A percentile compares a stretch with the other conserved stretches of the same genome.
Evolutionary conservation across 2,329 filamentous ascomycete genomes (phyloP).

Genomic region (Huntiella abstrusa): DNA sequence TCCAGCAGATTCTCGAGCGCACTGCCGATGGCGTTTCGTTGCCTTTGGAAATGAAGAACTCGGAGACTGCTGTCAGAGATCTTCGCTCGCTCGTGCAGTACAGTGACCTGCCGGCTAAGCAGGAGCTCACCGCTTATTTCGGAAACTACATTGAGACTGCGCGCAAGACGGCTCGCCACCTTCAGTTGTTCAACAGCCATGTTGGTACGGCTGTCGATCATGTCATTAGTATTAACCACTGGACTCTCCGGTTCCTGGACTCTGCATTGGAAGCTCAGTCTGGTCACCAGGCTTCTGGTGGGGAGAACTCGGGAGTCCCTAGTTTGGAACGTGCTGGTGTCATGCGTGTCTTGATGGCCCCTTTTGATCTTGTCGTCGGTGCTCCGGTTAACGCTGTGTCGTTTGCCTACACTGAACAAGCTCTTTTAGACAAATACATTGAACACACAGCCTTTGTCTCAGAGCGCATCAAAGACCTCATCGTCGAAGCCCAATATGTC

Average conservation of each 20-base stretch:
- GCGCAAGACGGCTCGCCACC: constrained; percentile 41
- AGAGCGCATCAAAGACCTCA: constrained; percentile 47
- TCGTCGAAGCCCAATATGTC: constrained; percentile 50
- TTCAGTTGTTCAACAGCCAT: constrained; percentile 59
- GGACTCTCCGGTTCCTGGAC: constrained; percentile 52
- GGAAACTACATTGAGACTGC: constrained; percentile 56
- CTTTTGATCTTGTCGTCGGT: constrained; percentile 7
- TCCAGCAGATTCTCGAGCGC: constrained; percentile 56
- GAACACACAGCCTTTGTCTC: constrained; percentile 52
- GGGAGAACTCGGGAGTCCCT: neutral
- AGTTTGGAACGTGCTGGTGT: neutral
- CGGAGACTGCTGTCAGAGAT: constrained; percentile 56
- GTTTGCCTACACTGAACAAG: constrained; percentile 30
- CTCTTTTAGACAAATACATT: constrained; percentile 55
- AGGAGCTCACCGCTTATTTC: constrained; percentile 58
- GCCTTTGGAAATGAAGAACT: constrained; percentile 61
- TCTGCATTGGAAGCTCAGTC: constrained; percentile 23
- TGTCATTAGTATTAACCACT: constrained; percentile 56
- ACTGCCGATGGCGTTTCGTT: constrained; percentile 46
- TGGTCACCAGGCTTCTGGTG: constrained; percentile 22
- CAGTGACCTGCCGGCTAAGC: constrained; percentile 46
- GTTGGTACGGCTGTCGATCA: constrained; percentile 57
- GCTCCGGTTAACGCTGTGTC: neutral
- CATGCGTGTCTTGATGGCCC: constrained; percentile 7
- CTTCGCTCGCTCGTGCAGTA: constrained; percentile 52